phyloP scores from a whole-genome alignment of 805 yeast genomes.

The Nakazawaea wickerhamii region DNA sequence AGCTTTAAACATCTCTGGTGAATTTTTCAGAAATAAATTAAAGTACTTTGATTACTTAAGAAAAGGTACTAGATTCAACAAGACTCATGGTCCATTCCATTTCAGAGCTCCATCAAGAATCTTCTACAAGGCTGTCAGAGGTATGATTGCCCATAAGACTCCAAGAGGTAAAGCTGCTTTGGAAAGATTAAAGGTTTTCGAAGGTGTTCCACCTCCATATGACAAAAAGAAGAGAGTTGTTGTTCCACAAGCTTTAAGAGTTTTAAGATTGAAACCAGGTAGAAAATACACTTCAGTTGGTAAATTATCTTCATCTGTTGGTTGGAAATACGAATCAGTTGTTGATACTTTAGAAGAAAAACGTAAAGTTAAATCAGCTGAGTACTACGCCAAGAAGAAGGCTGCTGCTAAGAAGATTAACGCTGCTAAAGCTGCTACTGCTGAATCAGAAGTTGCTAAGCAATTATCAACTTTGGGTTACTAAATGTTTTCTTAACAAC shows the following conservation, averaged over 20 bases:
- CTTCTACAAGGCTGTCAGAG: constrained; percentile 99
- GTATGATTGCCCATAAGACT: constrained; percentile 99
- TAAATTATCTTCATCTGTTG: constrained; percentile 92
- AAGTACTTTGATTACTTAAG: constrained; percentile 99
- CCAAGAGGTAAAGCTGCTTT: constrained; percentile 99
- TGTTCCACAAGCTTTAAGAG: constrained; percentile 99
- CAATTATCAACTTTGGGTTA: constrained; percentile 96
- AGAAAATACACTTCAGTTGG: constrained; percentile 99
- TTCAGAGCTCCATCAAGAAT: constrained; percentile 99
- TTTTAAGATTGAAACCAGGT: constrained; percentile 98
- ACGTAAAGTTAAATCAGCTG: constrained; percentile 98
- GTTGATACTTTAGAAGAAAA: constrained; percentile 98
- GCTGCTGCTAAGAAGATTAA: constrained; percentile 90
- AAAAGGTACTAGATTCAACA: constrained; percentile 98
- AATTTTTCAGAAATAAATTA: constrained; percentile 99
- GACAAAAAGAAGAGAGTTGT: constrained; percentile 99
- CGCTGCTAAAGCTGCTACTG: constrained; percentile 82
- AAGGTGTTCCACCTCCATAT: constrained; percentile 99
- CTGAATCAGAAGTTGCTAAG: constrained; percentile 86
- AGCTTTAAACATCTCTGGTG: constrained; percentile 98
- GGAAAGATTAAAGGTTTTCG: constrained; percentile 98
- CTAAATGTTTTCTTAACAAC: constrained; percentile 50
- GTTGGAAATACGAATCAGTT: constrained; percentile 99
- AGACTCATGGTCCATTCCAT: constrained; percentile 99
- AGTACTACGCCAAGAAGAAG: constrained; percentile 97